Conservation (phyloP, 2,329 filamentous ascomycete species). For the Hypoxylon sp. region DNA sequence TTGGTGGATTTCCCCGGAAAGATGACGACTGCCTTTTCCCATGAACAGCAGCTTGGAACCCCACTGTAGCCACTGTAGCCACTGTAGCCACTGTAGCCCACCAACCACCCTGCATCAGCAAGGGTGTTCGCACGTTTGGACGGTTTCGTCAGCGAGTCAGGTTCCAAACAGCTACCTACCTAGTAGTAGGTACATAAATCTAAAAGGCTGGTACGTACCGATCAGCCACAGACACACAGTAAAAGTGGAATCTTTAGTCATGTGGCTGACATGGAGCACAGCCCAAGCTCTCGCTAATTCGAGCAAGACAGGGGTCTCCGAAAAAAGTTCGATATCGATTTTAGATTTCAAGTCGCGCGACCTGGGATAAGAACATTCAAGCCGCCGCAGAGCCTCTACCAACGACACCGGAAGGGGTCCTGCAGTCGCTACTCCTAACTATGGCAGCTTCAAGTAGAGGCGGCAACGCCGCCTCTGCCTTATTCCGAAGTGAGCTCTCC, state of each 20-base stretch:
- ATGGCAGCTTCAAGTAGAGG: constrained; percentile 71
- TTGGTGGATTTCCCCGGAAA: constrained; percentile 26
- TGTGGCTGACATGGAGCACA: constrained; percentile 26
- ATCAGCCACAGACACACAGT: constrained; percentile 14
- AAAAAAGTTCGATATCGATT: constrained; percentile 46
- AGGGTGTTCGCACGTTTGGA: no score
- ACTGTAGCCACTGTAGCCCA: constrained; percentile 1
- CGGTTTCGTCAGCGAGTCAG: neutral
- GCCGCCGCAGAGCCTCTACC: constrained; percentile 28
- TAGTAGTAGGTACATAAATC: constrained; percentile 8
- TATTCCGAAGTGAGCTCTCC: constrained; percentile 62
- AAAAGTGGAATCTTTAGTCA: neutral
- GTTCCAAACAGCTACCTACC: neutral
- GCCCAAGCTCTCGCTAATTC: neutral
- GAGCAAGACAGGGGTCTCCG: constrained; percentile 32
- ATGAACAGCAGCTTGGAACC: neutral
- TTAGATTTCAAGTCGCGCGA: constrained; percentile 25
- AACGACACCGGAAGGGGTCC: constrained; percentile 37
- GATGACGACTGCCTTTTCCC: constrained; percentile 38
- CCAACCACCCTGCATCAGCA: constrained; percentile 28
- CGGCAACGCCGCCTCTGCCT: constrained; percentile 60
- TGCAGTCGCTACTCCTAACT: constrained; percentile 38
- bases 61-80: neutral
- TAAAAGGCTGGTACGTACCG: no score
- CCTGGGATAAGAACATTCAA: constrained; percentile 25